Conservation (phyloP, 768 basidiomycete species). For the Pleurotus tuoliensis region DNA sequence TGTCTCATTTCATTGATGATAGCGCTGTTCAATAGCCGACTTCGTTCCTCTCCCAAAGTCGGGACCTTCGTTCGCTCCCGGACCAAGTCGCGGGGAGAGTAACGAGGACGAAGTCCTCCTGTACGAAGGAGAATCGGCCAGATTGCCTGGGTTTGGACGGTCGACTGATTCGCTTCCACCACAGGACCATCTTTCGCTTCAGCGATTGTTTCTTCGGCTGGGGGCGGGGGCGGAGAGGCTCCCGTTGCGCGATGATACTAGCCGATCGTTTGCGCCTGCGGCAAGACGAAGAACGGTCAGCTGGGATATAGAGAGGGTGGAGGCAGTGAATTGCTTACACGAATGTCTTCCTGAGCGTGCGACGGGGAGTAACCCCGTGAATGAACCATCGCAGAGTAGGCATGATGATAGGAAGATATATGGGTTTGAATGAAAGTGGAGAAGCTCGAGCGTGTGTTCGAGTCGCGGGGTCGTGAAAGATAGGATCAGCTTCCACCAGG, state of each 20-base stretch:
- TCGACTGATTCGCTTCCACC: constrained; percentile 27
- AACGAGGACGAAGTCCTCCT: constrained; percentile 26
- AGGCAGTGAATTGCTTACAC: neutral
- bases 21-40: neutral
- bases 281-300: constrained; percentile 4
- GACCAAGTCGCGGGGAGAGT: constrained; percentile 8
- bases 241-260: neutral
- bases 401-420: neutral
- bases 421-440: neutral
- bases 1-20: too few relatives aligned
- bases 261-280: constrained; percentile 3
- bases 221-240: neutral
- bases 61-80: neutral
- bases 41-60: neutral
- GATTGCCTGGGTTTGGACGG: constrained; percentile 18
- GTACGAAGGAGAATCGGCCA: constrained; percentile 30
- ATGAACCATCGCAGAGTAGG: neutral
- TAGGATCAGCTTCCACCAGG: neutral
- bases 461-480: too few relatives aligned
- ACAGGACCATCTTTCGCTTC: constrained; percentile 20
- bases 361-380: neutral
- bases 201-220: constrained; percentile 13
- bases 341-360: neutral
- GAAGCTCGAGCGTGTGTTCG: neutral
- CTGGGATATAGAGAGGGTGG: neutral